Evolutionary conservation across 1,139 yeast genomes (phyloP), one percentile per base, ranked within the genome.

Genomic region (Diutina ranongensis): DNA sequence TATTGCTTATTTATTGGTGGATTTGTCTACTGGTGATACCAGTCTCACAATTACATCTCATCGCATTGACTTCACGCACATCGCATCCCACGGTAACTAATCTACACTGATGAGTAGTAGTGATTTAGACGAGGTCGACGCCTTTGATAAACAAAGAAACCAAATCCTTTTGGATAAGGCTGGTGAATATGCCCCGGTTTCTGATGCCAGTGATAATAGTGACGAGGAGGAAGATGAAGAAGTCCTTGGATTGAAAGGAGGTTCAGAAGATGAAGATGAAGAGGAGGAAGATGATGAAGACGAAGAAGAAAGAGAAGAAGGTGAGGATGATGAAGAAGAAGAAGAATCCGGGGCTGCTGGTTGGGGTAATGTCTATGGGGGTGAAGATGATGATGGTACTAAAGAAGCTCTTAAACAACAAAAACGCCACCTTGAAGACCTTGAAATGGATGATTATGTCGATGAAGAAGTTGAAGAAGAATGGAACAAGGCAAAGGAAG

Each of bases 311-410:
- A 68, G 62, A 2, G 75, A 64, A 2, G 76, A 64, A 3, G 74
- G 66, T 2, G 75, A 62, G 1, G 76, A 63, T 1, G 80, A 67
- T 36, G 76, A 71, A 9, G 62, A 54, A 10, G 81, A 71, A 3
- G 81, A 72, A 31, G 67, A 59, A 20, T 71, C 70, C 49, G 83
- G 83, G 7, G 32, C 42, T 5, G 42, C 20, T 16, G 42, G 18
- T n/a, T 89, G 98, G 97, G 97, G 98, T 45, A 81, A 84, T 54
- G 89, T 87, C 61, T 92, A 77, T 55, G 82, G 81, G 46, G 95
- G 94, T 48, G 97, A 94, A 33, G 89, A 83, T 28, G 73, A 63
- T 40, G 85, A 86, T 5, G 80, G 77, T 50, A 92, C 94, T 48
- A 80, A 80, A 54, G 97, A 92, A 64, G 97, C 97, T 0, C 58